Percentiles rank a stretch among this genome's conserved stretches.
These are phyloP conservation scores for Chaetoceros muelleri DNA, from an alignment of 108 stramenopile genomes.

Conservation along the genomic window DNA sequence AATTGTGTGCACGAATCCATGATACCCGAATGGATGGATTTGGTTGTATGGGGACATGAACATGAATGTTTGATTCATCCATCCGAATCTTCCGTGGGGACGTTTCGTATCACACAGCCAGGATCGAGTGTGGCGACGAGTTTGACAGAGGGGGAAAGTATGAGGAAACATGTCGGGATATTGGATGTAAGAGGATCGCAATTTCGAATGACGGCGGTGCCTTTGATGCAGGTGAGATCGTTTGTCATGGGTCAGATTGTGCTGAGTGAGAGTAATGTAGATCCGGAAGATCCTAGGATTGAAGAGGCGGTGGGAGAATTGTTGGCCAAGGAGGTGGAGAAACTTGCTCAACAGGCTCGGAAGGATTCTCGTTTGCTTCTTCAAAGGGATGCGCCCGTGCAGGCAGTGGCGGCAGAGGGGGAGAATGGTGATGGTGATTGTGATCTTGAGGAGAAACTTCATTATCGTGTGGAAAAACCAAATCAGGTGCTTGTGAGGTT, in stretches of 20 bases:
- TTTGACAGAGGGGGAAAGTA: conserved; percentile 75
- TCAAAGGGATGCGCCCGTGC: too few species aligned
- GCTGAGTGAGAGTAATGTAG: conserved; percentile 37
- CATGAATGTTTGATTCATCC: conserved; percentile 89
- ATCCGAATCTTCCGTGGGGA: conserved; percentile 79
- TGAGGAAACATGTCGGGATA: conserved; percentile 80
- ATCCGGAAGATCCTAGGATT: conserved; percentile 69
- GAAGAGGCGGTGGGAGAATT: conserved; percentile 54
- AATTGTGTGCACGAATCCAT: conserved; percentile 93
- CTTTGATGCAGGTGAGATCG: conserved; percentile 68
- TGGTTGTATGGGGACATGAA: conserved; percentile 93
- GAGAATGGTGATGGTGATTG: conserved; percentile 20
- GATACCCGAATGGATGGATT: conserved; percentile 98
- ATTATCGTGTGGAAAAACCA: conserved; percentile 48
- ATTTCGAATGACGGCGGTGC: conserved; percentile 66
- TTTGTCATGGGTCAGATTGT: conserved; percentile 66
- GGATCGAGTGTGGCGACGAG: conserved; percentile 92
- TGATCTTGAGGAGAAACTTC: conserved; percentile 24
- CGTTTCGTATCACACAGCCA: conserved; percentile 90
- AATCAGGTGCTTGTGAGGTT: conserved; percentile 87
- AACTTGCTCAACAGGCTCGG: conserved; percentile 9
- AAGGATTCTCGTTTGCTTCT: background rate
- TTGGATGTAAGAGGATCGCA: conserved; percentile 65
- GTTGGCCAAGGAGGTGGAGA: conserved; percentile 32
- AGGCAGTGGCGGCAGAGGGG: background rate